Evolutionary conservation across 2,329 filamentous ascomycete genomes (phyloP), one percentile per base, ranked within the genome.

Genomic region (Cladosporium sp.): DNA sequence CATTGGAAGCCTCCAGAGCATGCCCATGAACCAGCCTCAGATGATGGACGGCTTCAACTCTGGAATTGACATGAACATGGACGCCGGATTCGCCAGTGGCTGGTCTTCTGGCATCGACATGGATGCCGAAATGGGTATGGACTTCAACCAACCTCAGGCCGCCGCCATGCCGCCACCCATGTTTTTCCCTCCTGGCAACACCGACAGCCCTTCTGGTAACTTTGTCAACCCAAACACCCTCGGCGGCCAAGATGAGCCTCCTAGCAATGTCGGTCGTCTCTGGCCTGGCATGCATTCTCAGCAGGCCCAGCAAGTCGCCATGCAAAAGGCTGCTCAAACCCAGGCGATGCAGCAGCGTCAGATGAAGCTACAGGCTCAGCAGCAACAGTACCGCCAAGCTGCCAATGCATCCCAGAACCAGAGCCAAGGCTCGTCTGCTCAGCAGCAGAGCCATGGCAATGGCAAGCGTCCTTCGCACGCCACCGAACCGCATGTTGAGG

Each of bases 281-380:
- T 96, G 89, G 76, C 92, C 92, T 11, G 92, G 91, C 47, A 93
- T 95, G 80, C 92, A 97, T 73, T 89, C 90, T 64, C 89, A 91
- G 67, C 83, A 86, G 70, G 90, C 89, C 43, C 88, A 88, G 53
- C 63, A 66, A 50, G 64, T 63, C 20, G 66, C 67, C 20, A 74
- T 89, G 61, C 84, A 87, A 67, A 81, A 83, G 65, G 58, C 61
- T 41, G 60, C 58, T 38, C 61, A 66, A 53, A 55, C 57, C 38
- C 63, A 66, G 37, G 61, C 61, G 29, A 52, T 64, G 18, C 64
- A 67, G 54, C 82, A 82, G 54, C 79, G 84, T 57, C 77, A 78
- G 54, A 67, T 75, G 55, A 68, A 69, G 53, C 57, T 70, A 47
- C 67, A 66, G 48, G 58, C 60, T 11, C 65, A 68, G 48, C 67